Conservation (phyloP, 192 early-diverging fungal species). For the Coemansia sp. region DNA sequence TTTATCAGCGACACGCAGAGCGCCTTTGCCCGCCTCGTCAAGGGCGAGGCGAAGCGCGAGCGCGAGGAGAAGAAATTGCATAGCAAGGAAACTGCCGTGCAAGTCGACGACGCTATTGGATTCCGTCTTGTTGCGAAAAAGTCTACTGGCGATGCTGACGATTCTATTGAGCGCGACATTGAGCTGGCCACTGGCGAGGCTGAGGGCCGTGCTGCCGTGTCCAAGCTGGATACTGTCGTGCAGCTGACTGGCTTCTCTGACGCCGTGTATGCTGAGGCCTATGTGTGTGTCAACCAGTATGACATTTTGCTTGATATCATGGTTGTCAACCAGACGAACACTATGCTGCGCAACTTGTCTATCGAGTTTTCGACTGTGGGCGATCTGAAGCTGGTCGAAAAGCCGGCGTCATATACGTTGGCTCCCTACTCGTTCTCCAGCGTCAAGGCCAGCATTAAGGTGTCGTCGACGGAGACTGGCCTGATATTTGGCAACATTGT, state of each 20-base stretch:
- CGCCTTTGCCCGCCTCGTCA: conserved; percentile 60
- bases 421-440: conserved; percentile 92
- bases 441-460: conserved; percentile 98
- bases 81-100: conserved; percentile 55
- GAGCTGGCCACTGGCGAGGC: conserved; percentile 85
- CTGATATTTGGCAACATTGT: conserved; percentile 99
- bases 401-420: conserved; percentile 84
- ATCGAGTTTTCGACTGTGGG: conserved; percentile 98
- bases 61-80: conserved; percentile 45
- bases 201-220: conserved; percentile 76
- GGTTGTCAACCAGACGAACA: conserved; percentile 95
- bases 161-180: conserved; percentile 86
- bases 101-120: conserved; percentile 86
- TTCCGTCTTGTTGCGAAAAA: conserved; percentile 88
- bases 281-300: conserved; percentile 96
- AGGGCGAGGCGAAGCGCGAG: conserved; percentile 66
- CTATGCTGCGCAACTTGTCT: conserved; percentile 96
- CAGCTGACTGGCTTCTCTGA: conserved; percentile 98
- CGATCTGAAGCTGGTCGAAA: conserved; percentile 96
- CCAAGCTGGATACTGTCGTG: conserved; percentile 92
- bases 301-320: conserved; percentile 96
- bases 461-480: conserved; percentile 97
- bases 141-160: conserved; percentile 61
- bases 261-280: conserved; percentile 98
- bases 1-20: conserved; percentile 65